Evolutionary conservation across 345 rosid species (phyloP).

Genomic region (Cardamine occulta): DNA sequence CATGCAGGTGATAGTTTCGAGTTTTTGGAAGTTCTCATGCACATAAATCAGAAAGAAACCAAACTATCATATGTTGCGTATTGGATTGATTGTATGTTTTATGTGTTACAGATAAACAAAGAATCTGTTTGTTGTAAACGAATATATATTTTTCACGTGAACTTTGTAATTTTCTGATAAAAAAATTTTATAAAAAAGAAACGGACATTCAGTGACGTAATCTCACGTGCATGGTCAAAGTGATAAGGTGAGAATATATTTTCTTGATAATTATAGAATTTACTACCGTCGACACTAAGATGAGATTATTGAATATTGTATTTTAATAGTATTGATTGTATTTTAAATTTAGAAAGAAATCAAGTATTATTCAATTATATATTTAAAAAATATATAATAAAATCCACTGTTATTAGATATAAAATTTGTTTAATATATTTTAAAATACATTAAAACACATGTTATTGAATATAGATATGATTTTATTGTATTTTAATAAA

Average conservation of each 20-base stretch:
- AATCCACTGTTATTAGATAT: too few species aligned
- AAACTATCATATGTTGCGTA: constrained; percentile 6
- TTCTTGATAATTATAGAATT: background rate
- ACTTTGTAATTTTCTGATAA: background rate
- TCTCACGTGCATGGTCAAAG: constrained; percentile 32
- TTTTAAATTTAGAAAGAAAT: too few species aligned
- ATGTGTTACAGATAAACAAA: background rate
- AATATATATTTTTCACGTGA: background rate
- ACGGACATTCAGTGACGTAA: constrained; percentile 27
- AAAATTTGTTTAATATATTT: too few species aligned
- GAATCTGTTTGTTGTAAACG: background rate
- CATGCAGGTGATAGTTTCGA: constrained; percentile 5
- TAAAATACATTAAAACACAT: too few species aligned
- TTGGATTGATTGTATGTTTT: background rate
- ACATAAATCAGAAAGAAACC: background rate
- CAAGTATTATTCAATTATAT: too few species aligned
- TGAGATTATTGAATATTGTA: too few species aligned
- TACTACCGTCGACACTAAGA: background rate
- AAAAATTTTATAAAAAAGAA: background rate
- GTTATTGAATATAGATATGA: too few species aligned
- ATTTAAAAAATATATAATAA: too few species aligned
- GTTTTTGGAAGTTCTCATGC: constrained; percentile 15
- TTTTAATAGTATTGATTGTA: too few species aligned
- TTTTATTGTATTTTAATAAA: too few species aligned
- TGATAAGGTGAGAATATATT: background rate